Percentiles rank a stretch among this genome's conserved stretches.
Conservation (phyloP, 495 filamentous ascomycete genomes). For the Parathielavia hyrcaniae region DNA sequence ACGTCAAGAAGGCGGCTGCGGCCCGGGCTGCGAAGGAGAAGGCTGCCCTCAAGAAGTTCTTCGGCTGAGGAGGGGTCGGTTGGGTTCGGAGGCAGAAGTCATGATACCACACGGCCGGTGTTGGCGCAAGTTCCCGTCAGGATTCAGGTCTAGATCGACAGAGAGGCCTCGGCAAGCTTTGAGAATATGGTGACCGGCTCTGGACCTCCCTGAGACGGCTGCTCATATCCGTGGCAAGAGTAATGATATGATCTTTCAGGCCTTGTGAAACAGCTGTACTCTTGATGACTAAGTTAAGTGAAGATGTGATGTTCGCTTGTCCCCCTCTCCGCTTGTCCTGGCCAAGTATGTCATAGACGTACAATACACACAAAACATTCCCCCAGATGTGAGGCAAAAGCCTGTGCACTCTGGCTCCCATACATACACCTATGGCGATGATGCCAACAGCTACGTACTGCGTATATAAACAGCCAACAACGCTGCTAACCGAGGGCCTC, state of each 20-base stretch:
- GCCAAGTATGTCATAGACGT: neutral
- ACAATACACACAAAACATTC: neutral
- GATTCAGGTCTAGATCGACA: neutral
- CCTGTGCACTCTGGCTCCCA: too few relatives aligned
- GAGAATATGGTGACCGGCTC: too few relatives aligned
- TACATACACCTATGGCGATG: too few relatives aligned
- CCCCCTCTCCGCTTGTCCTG: neutral
- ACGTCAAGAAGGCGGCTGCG: constrained; percentile 67
- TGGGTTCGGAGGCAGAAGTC: neutral
- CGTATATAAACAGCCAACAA: too few relatives aligned
- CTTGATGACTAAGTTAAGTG: neutral
- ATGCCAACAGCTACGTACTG: too few relatives aligned
- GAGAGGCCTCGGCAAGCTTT: too few relatives aligned
- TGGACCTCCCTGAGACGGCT: too few relatives aligned
- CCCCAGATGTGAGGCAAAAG: too few relatives aligned
- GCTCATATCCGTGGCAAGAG: neutral
- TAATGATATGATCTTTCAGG: neutral
- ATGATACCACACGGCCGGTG: neutral
- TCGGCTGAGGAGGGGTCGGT: constrained; percentile 38
- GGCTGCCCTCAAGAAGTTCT: constrained; percentile 83
- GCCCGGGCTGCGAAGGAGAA: constrained; percentile 79
- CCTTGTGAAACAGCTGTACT: neutral
- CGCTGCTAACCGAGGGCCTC: too few relatives aligned
- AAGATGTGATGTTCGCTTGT: neutral
- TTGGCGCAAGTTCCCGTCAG: neutral